Base-by-base conservation (phyloP, 768 basidiomycete genomes). In the Russula abietina region DNA sequence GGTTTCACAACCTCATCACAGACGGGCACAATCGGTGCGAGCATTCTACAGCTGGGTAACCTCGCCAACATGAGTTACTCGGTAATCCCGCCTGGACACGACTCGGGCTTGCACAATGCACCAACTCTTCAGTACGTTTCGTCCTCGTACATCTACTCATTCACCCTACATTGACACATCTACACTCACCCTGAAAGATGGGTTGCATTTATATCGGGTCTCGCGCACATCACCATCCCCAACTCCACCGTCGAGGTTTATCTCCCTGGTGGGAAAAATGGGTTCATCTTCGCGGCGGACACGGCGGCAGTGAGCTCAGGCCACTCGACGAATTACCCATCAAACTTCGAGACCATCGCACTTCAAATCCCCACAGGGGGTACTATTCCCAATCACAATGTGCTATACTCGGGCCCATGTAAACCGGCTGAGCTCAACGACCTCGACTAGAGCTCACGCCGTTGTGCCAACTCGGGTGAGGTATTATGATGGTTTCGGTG, bases 61-160 rank as follows among this genome's bases (percentile, higher is more conserved):
- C 50, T 71, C 43, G 59, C 70, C 30, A 71, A 71, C 67, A 68
- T 64, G 59, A 71, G 65, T 24, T 70, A 67, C 62, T 64, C 71
- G 5, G 66, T 71, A 26, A 28, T 71, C 50, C 71, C 82, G 2
- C 79, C 82, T 0, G 66, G 78, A 22, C 83, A 81, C 19, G 79
- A 81, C 64, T 78, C 79, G 11, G 82, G 83, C 38, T 78, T 81
- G 9, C 80, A 81, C 65, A 81, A 79, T n/a, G 80, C 81, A 1
- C 76, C 81, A 10, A 80, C 81, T 61, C 70, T 75, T 8, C 71
- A 71, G 71, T 71, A 50, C 49, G 71, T 65, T 41, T 2, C 4
- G 2, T 16, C 46, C 46, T 12, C 9, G 6, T 46, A 24, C 30
- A 7, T 9, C 11, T 22, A 19, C 30, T 5, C 22, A 7, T 43